Evolutionary conservation across 352 stramenopile genomes (phyloP), one percentile per base, ranked within the genome.

Genomic region (Globisporangium ultimum): DNA sequence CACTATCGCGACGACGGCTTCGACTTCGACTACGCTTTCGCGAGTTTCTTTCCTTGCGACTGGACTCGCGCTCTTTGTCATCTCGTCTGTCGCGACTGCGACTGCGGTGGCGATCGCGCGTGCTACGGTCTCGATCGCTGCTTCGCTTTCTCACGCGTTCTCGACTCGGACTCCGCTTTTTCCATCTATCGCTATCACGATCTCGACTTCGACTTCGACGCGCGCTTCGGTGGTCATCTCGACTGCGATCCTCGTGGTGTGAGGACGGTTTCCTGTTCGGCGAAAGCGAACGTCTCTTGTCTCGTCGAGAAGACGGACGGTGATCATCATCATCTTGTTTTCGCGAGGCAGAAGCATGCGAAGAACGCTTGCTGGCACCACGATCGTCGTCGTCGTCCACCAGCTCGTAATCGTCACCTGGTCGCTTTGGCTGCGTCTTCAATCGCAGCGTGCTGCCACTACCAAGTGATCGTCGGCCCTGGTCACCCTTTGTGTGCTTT

Each of bases 401-500:
- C 15, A 66, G 17, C 2, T 66, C 53, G 41, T 60, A 66, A 9
- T 53, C 54, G 40, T 61, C 60, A 2, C 38, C 60, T 12, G 34
- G 24, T 15, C 53, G 53, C 47, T 46, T 57, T 11, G 7, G 28
- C 28, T 67, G 55, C 10, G 78, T 53, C 49, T 90, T 92, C 14
- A 89, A 52, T 4, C 60, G 64, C 45, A 91, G 48, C 17, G 21
- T 38, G 45, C 71, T 69, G 20, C 58, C 67, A 28, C 55, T 2
- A 47, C 68, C 68, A 17, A 87, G 34, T 20, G 74, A 63, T 42
- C 59, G 49, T 41, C 62, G 58, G 12, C 63, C 68, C 47, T 61
- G 48, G 18, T 48, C 53, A 11, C 48, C 61, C 49, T 46, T 60
- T 20, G 53, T 63, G 21, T 40, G 70, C 43, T 57, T 68, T 45